Conservation (phyloP, 352 stramenopile genomes). For the Phytophthora tubulina region DNA sequence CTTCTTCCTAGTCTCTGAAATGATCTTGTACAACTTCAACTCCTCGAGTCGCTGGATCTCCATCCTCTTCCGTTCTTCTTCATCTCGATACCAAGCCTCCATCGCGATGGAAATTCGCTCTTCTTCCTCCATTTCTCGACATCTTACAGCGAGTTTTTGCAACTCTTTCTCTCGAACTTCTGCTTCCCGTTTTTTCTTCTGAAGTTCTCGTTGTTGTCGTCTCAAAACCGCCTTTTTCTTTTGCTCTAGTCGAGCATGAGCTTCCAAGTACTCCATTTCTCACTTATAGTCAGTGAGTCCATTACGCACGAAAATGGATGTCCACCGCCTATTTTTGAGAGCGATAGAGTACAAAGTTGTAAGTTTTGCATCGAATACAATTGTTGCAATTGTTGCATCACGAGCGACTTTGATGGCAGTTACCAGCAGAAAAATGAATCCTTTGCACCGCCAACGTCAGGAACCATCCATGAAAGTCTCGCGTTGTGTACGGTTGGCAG, state of each 20-base stretch:
- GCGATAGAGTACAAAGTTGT: not conserved
- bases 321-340: slow-evolving; percentile 8
- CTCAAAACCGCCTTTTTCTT: slow-evolving; percentile 55
- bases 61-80: slow-evolving; percentile 32
- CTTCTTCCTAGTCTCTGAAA: slow-evolving; percentile 35
- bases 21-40: slow-evolving; percentile 42
- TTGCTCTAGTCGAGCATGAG: slow-evolving; percentile 57
- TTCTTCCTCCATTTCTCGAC: slow-evolving; percentile 64
- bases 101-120: slow-evolving; percentile 60
- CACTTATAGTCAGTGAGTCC: not conserved
- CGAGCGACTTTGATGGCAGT: slow-evolving; percentile 26
- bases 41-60: slow-evolving; percentile 54
- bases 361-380: too few relatives aligned
- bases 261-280: slow-evolving; percentile 59
- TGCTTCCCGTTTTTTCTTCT: slow-evolving; percentile 33
- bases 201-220: slow-evolving; percentile 60
- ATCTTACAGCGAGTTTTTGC: slow-evolving; percentile 38
- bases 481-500: not conserved
- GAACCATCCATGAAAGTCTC: slow-evolving; percentile 38
- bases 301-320: not conserved
- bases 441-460: slow-evolving; percentile 8
- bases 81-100: slow-evolving; percentile 39
- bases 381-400: not conserved
- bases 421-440: slow-evolving; percentile 6
- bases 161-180: slow-evolving; percentile 48